A percentile compares a stretch with the other conserved stretches of the same genome.
Conservation (phyloP, 805 yeast genomes). For the Ogataea naganishii region DNA sequence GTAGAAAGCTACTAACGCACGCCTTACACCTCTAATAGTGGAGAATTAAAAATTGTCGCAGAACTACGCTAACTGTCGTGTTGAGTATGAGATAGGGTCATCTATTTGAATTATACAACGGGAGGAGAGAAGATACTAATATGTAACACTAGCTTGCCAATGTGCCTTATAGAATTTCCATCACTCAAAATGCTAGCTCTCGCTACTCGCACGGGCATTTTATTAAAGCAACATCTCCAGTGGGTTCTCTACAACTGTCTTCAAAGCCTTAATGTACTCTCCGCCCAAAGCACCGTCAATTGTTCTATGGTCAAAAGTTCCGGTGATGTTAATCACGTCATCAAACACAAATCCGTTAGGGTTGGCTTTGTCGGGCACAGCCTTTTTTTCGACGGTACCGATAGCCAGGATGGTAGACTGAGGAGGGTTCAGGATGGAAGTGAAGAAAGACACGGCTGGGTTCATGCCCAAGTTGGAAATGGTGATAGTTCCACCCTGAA, state of each 20-base stretch:
- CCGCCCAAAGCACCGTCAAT: conserved; percentile 98
- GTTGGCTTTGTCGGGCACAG: conserved; percentile 85
- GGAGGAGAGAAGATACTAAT: no score
- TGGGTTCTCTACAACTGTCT: conserved; percentile 90
- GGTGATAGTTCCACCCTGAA: conserved; percentile 98
- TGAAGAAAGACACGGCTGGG: conserved; percentile 84
- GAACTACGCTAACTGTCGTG: no score
- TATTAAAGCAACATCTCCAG: conserved; percentile 81
- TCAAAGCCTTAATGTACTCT: conserved; percentile 90
- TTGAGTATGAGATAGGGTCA: no score
- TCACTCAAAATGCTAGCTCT: no score
- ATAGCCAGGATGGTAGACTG: conserved; percentile 91
- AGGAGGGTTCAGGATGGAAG: conserved; percentile 97
- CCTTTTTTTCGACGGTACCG: conserved; percentile 87
- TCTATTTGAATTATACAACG: no score
- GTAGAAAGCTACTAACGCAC: no score
- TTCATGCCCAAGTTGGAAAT: conserved; percentile 99
- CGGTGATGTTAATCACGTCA: conserved; percentile 85
- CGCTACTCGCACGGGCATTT: no score
- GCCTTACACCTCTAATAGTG: no score
- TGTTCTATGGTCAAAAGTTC: conserved; percentile 94
- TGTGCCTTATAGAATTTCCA: no score
- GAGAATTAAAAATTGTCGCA: no score
- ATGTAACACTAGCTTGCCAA: no score
- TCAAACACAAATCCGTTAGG: conserved; percentile 91